Evolutionary conservation across 139 green algal species (phyloP).

Genomic region (Auxenochlorella pyrenoidosa): DNA sequence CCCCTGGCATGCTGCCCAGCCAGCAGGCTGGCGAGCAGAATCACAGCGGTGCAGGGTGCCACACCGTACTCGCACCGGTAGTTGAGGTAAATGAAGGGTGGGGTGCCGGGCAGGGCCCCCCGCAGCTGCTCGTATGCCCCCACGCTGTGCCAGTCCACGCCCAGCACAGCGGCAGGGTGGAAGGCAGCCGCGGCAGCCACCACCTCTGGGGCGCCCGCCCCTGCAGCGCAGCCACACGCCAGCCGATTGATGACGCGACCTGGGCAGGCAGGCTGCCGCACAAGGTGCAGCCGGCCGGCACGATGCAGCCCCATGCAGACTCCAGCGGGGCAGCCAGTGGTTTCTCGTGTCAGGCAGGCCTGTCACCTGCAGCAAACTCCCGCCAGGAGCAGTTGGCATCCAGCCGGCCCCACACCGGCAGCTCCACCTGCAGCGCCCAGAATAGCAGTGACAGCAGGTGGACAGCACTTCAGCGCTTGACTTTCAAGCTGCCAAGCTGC

Average conservation of each 20-base stretch:
- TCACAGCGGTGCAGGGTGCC: too few relatives aligned
- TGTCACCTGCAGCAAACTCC: conserved; percentile 52
- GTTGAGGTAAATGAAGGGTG: conserved; percentile 64
- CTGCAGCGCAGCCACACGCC: not conserved
- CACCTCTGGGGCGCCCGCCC: conserved; percentile 6
- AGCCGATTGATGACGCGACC: too few relatives aligned
- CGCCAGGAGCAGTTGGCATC: conserved; percentile 56
- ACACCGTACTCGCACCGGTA: conserved; percentile 37
- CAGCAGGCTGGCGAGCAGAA: too few relatives aligned
- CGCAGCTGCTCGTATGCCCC: conserved; percentile 44
- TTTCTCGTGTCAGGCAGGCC: too few relatives aligned
- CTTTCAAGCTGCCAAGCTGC: too few relatives aligned
- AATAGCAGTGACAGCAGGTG: not conserved
- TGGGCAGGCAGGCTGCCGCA: too few relatives aligned
- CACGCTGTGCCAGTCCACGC: conserved; percentile 73
- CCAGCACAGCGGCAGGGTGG: conserved; percentile 54
- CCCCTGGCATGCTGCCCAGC: too few relatives aligned
- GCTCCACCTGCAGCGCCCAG: conserved; percentile 46
- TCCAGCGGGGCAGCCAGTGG: too few relatives aligned
- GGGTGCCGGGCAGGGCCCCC: conserved; percentile 7
- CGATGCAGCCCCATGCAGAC: too few relatives aligned
- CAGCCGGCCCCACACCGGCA: conserved; percentile 68
- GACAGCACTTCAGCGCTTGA: too few relatives aligned
- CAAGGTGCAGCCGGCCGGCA: too few relatives aligned
- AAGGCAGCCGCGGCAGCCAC: conserved; percentile 48